Evolutionary conservation across 768 basidiomycete genomes (phyloP).

Genomic region (Pleurotus citrinopileatus): DNA sequence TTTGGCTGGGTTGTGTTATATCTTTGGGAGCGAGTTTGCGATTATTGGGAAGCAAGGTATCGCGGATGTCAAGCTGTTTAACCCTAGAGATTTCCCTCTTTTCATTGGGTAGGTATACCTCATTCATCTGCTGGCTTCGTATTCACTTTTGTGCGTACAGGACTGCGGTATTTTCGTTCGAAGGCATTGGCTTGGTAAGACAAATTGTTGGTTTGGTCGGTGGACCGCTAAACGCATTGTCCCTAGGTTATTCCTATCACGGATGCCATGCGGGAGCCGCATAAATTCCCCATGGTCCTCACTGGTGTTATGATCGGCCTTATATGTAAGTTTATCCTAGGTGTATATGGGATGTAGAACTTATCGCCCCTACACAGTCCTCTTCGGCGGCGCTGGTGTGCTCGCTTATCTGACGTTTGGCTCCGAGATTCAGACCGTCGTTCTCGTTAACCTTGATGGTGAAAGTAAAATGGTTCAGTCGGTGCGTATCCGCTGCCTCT

Average conservation of each 20-base stretch:
- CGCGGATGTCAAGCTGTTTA: conserved; percentile 83
- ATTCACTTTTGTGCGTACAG: conserved; percentile 32
- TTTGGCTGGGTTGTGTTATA: conserved; percentile 81
- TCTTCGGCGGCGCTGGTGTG: conserved; percentile 86
- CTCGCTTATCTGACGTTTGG: conserved; percentile 90
- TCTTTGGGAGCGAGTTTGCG: conserved; percentile 80
- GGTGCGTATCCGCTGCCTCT: conserved; percentile 38
- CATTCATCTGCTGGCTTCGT: conserved; percentile 1
- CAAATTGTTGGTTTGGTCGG: conserved; percentile 3
- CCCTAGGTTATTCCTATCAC: conserved; percentile 87
- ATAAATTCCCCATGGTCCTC: conserved; percentile 85
- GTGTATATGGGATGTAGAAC: conserved; percentile 4
- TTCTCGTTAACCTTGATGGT: conserved; percentile 89
- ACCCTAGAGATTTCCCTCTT: conserved; percentile 83
- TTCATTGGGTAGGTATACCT: conserved; percentile 82
- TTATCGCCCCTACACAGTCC: conserved; percentile 36
- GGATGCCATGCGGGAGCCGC: conserved; percentile 94
- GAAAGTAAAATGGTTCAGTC: conserved; percentile 85
- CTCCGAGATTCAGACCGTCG: conserved; percentile 84
- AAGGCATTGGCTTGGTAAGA: conserved; percentile 88
- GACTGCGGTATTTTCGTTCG: conserved; percentile 97
- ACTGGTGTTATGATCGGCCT: conserved; percentile 92
- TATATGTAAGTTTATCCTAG: conserved; percentile 42
- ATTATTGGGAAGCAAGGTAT: conserved; percentile 68
- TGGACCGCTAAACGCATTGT: conserved; percentile 1